Conservation (phyloP, 495 filamentous ascomycete genomes). For the Xylaria longipes region DNA sequence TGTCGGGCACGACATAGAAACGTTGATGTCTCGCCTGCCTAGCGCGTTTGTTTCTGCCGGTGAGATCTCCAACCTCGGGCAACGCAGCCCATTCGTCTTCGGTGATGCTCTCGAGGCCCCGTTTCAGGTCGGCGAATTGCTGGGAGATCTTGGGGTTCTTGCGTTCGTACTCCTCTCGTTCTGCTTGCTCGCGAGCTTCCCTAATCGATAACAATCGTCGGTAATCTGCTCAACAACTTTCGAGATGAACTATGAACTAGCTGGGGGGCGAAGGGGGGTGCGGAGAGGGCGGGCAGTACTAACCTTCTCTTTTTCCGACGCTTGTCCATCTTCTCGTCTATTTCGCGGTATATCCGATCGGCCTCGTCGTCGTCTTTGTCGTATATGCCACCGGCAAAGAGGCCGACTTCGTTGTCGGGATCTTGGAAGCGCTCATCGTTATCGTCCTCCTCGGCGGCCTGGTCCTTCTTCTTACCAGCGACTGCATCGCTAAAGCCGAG, state of each 20-base stretch:
- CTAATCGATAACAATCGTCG: slow-evolving; percentile 74
- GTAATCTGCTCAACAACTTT: slow-evolving; percentile 80
- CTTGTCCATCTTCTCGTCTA: slow-evolving; percentile 96
- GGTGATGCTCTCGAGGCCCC: slow-evolving; percentile 83
- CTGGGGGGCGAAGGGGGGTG: slow-evolving; percentile 37
- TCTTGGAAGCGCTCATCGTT: slow-evolving; percentile 92
- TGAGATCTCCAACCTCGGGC: slow-evolving; percentile 95
- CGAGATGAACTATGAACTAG: slow-evolving; percentile 73
- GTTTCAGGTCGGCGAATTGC: slow-evolving; percentile 95
- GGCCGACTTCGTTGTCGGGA: slow-evolving; percentile 93
- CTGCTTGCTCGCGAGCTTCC: slow-evolving; percentile 92
- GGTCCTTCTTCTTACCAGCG: slow-evolving; percentile 70
- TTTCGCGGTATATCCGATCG: slow-evolving; percentile 90
- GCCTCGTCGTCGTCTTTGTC: slow-evolving; percentile 98
- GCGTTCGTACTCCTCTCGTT: slow-evolving; percentile 91
- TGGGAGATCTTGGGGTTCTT: slow-evolving; percentile 99
- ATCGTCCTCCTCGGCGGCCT: slow-evolving; percentile 63
- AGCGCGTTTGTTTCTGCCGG: slow-evolving; percentile 85
- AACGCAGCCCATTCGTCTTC: slow-evolving; percentile 97
- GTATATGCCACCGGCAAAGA: slow-evolving; percentile 93
- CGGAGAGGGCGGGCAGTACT: slow-evolving; percentile 48
- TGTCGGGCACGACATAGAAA: slow-evolving; percentile 97
- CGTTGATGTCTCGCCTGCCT: slow-evolving; percentile 82
- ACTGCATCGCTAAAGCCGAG: slow-evolving; percentile 79
- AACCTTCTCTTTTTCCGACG: slow-evolving; percentile 88